Evolutionary conservation across 108 stramenopile genomes (phyloP).

Genomic region (Fistulifera pelliculosa): DNA sequence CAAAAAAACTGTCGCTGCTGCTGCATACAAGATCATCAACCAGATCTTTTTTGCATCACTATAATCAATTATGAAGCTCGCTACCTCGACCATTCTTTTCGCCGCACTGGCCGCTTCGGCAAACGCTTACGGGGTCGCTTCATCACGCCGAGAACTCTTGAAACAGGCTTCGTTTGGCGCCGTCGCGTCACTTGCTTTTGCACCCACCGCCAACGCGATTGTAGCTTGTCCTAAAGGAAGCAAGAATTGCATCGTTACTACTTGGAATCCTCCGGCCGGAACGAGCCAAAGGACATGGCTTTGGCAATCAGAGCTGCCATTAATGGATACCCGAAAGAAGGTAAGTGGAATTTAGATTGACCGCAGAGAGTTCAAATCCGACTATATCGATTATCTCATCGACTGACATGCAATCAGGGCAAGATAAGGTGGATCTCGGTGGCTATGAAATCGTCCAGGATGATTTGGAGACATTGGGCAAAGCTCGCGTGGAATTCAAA

Average conservation of each 20-base stretch:
- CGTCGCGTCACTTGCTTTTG: slow-evolving; percentile 17
- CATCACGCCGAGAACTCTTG: neutral
- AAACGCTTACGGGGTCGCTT: neutral
- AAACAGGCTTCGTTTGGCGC: slow-evolving; percentile 1
- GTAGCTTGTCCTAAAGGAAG: slow-evolving; percentile 50
- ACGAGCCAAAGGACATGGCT: slow-evolving; percentile 11
- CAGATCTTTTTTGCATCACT: too few species aligned
- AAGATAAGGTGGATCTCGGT: slow-evolving; percentile 57
- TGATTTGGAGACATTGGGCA: slow-evolving; percentile 28
- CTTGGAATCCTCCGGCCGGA: slow-evolving; percentile 66
- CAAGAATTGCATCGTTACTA: slow-evolving; percentile 69
- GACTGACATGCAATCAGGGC: slow-evolving; percentile 24
- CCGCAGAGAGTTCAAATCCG: too few species aligned
- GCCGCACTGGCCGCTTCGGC: neutral
- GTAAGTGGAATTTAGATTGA: too few species aligned
- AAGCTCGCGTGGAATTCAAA: slow-evolving; percentile 54
- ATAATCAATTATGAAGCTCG: neutral
- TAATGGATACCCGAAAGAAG: slow-evolving; percentile 4
- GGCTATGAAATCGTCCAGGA: slow-evolving; percentile 62
- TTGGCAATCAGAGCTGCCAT: neutral
- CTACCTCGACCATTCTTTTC: neutral
- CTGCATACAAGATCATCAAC: too few species aligned
- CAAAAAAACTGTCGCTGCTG: too few species aligned
- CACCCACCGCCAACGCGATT: slow-evolving; percentile 40
- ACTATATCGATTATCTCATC: too few species aligned